Evolutionary conservation across 148 eudicot species (phyloP).

Genomic region (Diospyros lotus): DNA sequence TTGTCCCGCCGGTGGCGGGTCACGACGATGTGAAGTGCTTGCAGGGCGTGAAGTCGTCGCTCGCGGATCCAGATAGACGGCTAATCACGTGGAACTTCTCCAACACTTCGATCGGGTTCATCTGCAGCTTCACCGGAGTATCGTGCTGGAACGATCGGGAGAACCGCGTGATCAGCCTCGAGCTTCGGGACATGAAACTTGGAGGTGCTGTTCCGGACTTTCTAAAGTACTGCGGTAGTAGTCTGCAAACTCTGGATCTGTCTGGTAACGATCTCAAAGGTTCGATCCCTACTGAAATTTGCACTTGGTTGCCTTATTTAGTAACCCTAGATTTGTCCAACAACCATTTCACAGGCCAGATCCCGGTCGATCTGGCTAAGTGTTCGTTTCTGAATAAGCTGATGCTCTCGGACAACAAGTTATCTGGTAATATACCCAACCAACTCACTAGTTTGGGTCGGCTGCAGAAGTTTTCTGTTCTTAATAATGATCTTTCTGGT

Average conservation of each 20-base stretch:
- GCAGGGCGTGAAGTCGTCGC: slow-evolving; percentile 46
- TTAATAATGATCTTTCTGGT: slow-evolving; percentile 51
- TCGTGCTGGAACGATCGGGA: slow-evolving; percentile 81
- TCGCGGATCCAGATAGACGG: slow-evolving; percentile 32
- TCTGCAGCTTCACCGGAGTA: slow-evolving; percentile 58
- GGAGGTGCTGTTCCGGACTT: slow-evolving; percentile 44
- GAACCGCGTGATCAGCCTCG: slow-evolving; percentile 56
- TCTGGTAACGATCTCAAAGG: slow-evolving; percentile 59
- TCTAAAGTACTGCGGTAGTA: slow-evolving; percentile 44
- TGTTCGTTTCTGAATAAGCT: slow-evolving; percentile 64
- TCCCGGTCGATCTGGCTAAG: slow-evolving; percentile 47
- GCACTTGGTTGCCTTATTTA: slow-evolving; percentile 71
- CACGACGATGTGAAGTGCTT: slow-evolving; percentile 70
- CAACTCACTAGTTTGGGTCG: slow-evolving; percentile 51
- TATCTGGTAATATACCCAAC: slow-evolving; percentile 57
- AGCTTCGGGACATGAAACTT: slow-evolving; percentile 38
- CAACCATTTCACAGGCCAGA: slow-evolving; percentile 46
- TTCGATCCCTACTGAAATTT: slow-evolving; percentile 50
- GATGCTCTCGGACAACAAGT: slow-evolving; percentile 37
- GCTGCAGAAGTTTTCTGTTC: slow-evolving; percentile 47
- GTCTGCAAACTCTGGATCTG: slow-evolving; percentile 49
- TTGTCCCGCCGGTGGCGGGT: background rate
- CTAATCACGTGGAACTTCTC: slow-evolving; percentile 50
- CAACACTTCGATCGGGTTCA: slow-evolving; percentile 40
- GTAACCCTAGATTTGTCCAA: slow-evolving; percentile 62